These are phyloP conservation scores for Betula pendula DNA, from an alignment of 306 rosid genomes.

Conservation along the genomic window DNA sequence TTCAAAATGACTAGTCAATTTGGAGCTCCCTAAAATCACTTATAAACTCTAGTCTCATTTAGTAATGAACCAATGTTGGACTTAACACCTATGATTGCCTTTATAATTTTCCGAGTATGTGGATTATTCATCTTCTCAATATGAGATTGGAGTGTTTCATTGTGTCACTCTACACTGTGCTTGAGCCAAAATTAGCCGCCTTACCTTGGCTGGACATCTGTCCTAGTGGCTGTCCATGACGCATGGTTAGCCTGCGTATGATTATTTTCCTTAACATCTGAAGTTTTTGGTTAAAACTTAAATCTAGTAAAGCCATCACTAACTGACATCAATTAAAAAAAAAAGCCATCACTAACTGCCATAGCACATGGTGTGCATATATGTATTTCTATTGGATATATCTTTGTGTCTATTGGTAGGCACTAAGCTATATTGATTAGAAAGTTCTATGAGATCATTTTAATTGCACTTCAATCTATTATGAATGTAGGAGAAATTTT, in stretches of 20 bases:
- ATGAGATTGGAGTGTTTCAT: not conserved
- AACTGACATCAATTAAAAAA: too few relatives aligned
- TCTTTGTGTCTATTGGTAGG: not conserved
- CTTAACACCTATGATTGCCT: too few relatives aligned
- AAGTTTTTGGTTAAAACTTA: not conserved
- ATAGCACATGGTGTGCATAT: not conserved
- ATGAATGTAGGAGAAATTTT: not conserved
- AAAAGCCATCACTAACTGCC: not conserved
- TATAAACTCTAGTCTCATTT: too few relatives aligned
- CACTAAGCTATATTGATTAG: not conserved
- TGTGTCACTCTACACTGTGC: not conserved
- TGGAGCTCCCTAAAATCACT: too few relatives aligned
- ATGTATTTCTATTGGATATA: not conserved
- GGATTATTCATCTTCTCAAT: too few relatives aligned
- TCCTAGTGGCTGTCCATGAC: conserved; percentile 26
- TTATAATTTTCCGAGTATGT: too few relatives aligned
- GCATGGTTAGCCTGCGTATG: not conserved
- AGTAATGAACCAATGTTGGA: too few relatives aligned
- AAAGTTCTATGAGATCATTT: not conserved
- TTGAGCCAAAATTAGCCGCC: not conserved
- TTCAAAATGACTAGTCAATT: too few relatives aligned
- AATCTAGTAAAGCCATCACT: not conserved
- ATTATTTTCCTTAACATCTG: not conserved
- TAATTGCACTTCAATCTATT: not conserved
- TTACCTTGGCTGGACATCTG: not conserved